These are phyloP conservation scores for Trifolium repens DNA, from an alignment of 306 rosid species.

Conservation along the genomic window DNA sequence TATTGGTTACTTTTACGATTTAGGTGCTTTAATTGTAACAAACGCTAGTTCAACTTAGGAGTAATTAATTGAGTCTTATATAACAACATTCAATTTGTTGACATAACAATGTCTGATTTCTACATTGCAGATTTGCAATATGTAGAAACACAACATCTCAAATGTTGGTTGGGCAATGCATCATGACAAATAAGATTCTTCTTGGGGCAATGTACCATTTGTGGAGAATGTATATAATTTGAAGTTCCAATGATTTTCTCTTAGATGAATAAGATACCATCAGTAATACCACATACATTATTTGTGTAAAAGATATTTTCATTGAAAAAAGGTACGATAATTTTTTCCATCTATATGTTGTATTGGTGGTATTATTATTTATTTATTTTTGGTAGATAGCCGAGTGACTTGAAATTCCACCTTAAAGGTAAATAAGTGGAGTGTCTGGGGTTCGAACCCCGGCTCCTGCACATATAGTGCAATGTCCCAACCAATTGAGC, in stretches of 20 bases:
- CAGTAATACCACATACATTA: conserved; percentile 19
- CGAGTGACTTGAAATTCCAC: no score
- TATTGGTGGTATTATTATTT: not conserved
- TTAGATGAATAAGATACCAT: conserved; percentile 36
- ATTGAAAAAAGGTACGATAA: conserved; percentile 53
- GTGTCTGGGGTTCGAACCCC: no score
- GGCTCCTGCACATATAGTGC: no score
- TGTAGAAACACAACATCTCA: conserved; percentile 26
- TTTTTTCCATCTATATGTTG: conserved; percentile 2
- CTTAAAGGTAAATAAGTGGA: no score
- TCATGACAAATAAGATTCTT: conserved; percentile 43
- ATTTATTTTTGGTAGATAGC: no score
- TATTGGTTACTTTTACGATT: no score
- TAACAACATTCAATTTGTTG: no score
- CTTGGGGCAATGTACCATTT: conserved; percentile 41
- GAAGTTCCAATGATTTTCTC: not conserved
- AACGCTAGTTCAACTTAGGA: conserved; percentile 19
- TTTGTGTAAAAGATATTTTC: not conserved
- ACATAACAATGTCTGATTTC: no score
- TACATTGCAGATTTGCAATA: conserved; percentile 25
- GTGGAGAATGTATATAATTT: no score
- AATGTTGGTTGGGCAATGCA: conserved; percentile 34
- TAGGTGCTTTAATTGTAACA: no score
- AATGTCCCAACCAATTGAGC: no score
- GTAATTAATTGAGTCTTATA: no score